Evolutionary conservation across 1,139 yeast species (phyloP).

Genomic region (Diutina rugosa): DNA sequence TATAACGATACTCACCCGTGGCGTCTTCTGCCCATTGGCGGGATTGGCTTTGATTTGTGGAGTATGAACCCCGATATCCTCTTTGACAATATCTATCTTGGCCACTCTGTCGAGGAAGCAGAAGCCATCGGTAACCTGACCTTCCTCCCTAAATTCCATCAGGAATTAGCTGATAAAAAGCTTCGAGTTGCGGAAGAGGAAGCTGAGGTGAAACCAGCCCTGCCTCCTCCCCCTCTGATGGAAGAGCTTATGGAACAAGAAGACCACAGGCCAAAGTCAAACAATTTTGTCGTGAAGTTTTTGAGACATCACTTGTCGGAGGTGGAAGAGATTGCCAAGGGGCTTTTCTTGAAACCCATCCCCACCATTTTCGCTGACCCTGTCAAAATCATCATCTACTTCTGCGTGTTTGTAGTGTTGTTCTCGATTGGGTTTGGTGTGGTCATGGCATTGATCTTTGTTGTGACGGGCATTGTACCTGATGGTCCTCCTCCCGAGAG

Average conservation of each 20-base stretch:
- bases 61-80: slow-evolving; percentile 64
- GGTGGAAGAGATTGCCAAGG: not conserved
- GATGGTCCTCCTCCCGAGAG: not conserved
- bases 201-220: not conserved
- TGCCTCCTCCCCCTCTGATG: not conserved
- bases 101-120: slow-evolving; percentile 73
- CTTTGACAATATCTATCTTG: slow-evolving; percentile 77
- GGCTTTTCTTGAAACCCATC: not conserved
- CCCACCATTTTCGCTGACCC: not conserved
- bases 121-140: slow-evolving; percentile 72
- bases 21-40: slow-evolving; percentile 48
- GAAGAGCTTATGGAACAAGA: not conserved
- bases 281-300: not conserved
- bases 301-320: not conserved
- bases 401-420: not conserved
- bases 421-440: not conserved
- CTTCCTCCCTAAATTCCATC: slow-evolving; percentile 43
- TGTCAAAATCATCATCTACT: not conserved
- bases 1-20: slow-evolving; percentile 29
- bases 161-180: slow-evolving; percentile 27
- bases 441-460: not conserved
- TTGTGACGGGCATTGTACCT: not conserved
- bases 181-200: not conserved
- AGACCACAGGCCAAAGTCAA: not conserved
- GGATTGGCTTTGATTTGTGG: slow-evolving; percentile 85